phyloP scores from a whole-genome alignment of 2,329 filamentous ascomycete genomes.

The Colletotrichum chrysophilum region DNA sequence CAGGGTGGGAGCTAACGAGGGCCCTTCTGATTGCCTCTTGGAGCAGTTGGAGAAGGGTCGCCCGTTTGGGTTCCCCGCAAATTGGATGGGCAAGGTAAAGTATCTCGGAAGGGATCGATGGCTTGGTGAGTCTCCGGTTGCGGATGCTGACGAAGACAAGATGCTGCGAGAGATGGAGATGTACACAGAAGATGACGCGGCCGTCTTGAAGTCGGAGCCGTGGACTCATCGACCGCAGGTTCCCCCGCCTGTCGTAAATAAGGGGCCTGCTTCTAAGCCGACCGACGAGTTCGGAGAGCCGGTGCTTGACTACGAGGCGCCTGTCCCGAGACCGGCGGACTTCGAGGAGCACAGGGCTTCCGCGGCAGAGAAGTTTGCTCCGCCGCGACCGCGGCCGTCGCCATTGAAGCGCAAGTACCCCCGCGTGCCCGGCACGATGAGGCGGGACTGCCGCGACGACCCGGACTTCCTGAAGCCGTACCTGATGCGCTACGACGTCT shows the following conservation, averaged over 20 bases:
- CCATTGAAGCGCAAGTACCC: constrained; percentile 3
- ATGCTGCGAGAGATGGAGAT: background rate
- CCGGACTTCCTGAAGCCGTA: background rate
- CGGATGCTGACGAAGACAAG: background rate
- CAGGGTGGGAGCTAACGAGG: background rate
- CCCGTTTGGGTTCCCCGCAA: background rate
- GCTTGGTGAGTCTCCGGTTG: constrained; percentile 25
- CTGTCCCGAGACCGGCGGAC: background rate
- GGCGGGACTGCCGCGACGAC: background rate
- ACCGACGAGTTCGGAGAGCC: background rate
- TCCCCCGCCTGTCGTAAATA: background rate
- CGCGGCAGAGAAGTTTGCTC: background rate
- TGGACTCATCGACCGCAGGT: background rate
- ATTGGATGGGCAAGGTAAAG: constrained; percentile 12
- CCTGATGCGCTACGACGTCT: background rate
- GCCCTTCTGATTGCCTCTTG: background rate
- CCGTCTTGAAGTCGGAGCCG: background rate
- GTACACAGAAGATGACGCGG: background rate
- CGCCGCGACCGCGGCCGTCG: constrained; percentile 8
- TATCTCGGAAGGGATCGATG: constrained; percentile 27
- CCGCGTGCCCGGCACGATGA: constrained; percentile 9
- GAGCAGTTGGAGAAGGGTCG: background rate
- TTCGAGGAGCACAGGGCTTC: background rate
- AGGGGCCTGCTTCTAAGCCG: background rate
- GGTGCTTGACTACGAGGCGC: background rate